phyloP scores from a whole-genome alignment of 192 early-diverging fungal genomes.

The Dissophora globulifera region DNA sequence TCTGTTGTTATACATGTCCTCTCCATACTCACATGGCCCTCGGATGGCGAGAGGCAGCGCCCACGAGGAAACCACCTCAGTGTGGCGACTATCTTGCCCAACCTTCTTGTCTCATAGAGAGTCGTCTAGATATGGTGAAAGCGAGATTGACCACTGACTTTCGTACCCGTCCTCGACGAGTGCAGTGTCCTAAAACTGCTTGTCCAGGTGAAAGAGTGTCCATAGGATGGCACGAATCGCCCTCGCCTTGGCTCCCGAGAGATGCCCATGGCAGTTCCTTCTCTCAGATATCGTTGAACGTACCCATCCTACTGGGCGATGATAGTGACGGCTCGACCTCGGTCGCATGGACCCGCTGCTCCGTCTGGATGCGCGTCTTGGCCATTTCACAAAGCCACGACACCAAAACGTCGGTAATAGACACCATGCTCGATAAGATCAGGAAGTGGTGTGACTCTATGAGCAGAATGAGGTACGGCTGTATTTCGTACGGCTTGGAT shows the following conservation, averaged over 20 bases:
- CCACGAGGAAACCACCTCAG: background rate
- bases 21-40: background rate
- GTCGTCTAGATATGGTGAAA: background rate
- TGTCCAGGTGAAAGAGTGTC: conserved; percentile 25
- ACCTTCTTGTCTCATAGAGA: background rate
- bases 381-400: conserved; percentile 45
- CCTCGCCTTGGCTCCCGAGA: conserved; percentile 8
- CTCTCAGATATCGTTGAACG: conserved; percentile 39
- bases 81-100: too few species aligned
- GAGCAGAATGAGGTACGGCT: conserved; percentile 32
- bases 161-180: background rate
- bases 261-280: conserved; percentile 7
- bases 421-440: conserved; percentile 38
- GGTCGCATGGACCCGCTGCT: conserved; percentile 33
- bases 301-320: conserved; percentile 28
- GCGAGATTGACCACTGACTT: background rate
- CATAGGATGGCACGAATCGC: conserved; percentile 24
- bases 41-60: background rate
- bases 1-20: background rate
- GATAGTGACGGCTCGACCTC: conserved; percentile 38
- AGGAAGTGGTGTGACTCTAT: conserved; percentile 28
- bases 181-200: conserved; percentile 11
- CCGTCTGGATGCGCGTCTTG: conserved; percentile 52
- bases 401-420: conserved; percentile 28
- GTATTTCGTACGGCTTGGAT: conserved; percentile 12